phyloP scores from a whole-genome alignment of 2,329 filamentous ascomycete genomes.

The Pseudogymnoascus sp. region DNA sequence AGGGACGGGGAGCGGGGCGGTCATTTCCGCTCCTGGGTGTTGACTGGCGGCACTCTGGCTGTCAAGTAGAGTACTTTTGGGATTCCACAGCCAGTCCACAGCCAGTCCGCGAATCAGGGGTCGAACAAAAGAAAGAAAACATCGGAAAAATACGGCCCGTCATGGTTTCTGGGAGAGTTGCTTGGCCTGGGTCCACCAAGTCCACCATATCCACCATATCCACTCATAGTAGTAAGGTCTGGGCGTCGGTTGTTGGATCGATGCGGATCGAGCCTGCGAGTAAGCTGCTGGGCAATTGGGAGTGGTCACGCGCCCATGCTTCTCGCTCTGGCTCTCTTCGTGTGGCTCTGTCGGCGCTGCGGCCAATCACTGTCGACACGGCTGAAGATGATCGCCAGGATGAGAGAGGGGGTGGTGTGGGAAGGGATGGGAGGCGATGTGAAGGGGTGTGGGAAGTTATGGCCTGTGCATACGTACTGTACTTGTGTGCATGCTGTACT shows the following conservation, averaged over 20 bases:
- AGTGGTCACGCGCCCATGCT: not conserved
- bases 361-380: not conserved
- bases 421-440: not conserved
- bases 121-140: not conserved
- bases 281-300: not conserved
- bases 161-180: not conserved
- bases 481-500: not conserved
- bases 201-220: not conserved
- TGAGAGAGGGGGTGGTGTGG: not conserved
- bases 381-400: not conserved
- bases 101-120: conserved; percentile 2
- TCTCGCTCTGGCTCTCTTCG: not conserved
- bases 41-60: not conserved
- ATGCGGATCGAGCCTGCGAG: not conserved
- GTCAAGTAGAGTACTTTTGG: not conserved
- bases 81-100: not conserved
- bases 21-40: not conserved
- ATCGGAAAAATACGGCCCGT: not conserved
- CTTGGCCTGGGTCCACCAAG: not conserved
- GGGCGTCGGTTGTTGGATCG: conserved; percentile 4
- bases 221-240: not conserved
- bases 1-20: conserved; percentile 2
- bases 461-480: not conserved
- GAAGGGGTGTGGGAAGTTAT: not conserved
- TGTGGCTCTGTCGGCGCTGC: not conserved